Evolutionary conservation across 805 yeast genomes (phyloP), one percentile per base, ranked within the genome.

Genomic region (Candida succiphila): DNA sequence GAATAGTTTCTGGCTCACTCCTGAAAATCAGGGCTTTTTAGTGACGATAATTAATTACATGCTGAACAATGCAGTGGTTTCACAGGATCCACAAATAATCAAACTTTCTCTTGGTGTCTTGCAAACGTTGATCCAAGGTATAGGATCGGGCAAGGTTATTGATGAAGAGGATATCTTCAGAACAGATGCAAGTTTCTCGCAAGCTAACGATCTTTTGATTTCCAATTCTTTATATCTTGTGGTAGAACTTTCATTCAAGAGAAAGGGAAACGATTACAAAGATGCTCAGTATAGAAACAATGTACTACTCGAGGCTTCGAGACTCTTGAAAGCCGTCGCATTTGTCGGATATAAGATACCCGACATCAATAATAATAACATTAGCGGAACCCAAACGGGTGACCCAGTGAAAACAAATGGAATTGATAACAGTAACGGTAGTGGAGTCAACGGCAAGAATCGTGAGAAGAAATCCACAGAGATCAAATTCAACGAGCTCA

Each of bases 211-310:
- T 28, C 72, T 74, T 47, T 67, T 88, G 37, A 72, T 84, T 55
- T 74, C 77, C 32, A 78, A 77, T 42, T 65, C 75, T 19, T 69
- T 87, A 4, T 69, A 78, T 32, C 59, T 84, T 35, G 66, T 78
- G 24, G 82, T 86, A 61, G 88, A 85, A 52, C 61, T 86, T 31
- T 85, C 94, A n/a, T 78, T 84, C 52, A 77, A 80, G 44, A 70
- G 77, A 24, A 69, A 69, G 22, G 69, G 66, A 25, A 77, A 79
- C 45, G 73, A 79, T 48, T 60, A 77, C 31, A 73, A 75, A 42
- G 95, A 87, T 53, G 94, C 94, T 4, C 88, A 84, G 51, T 73
- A 71, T 43, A 69, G 89, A 47, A 67, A 78, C 38, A 67, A 83
- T 25, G 78, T 86, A 2, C 72, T 75, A 42, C 39, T 54, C 27